phyloP scores from a whole-genome alignment of 2,329 filamentous ascomycete genomes.

The Exserohilum turcica region DNA sequence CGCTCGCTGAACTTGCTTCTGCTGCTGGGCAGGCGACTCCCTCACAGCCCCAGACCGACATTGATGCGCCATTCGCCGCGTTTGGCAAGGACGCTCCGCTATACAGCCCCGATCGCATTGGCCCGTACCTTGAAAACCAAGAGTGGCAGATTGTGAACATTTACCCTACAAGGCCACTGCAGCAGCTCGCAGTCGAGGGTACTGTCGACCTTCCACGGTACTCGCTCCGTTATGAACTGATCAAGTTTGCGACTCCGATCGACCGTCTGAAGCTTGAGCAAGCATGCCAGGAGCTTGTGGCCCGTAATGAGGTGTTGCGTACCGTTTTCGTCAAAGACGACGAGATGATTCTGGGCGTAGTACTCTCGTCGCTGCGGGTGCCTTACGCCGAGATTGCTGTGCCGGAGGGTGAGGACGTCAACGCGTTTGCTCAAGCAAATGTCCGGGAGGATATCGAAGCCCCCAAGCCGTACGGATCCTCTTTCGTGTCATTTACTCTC shows the following conservation, averaged over 20 bases:
- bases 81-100: constrained; percentile 51
- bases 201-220: constrained; percentile 64
- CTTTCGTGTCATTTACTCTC: constrained; percentile 47
- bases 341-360: constrained; percentile 60
- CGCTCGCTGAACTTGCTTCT: constrained; percentile 44
- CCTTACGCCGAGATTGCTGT: constrained; percentile 50
- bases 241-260: constrained; percentile 62
- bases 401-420: constrained; percentile 55
- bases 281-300: constrained; percentile 62
- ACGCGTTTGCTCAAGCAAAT: constrained; percentile 59
- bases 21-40: constrained; percentile 38
- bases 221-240: constrained; percentile 67
- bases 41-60: constrained; percentile 21
- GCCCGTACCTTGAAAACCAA: constrained; percentile 57
- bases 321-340: constrained; percentile 65
- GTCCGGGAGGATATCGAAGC: constrained; percentile 62
- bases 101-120: constrained; percentile 57
- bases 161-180: constrained; percentile 63
- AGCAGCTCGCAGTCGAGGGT: constrained; percentile 63
- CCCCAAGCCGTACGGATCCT: constrained; percentile 62
- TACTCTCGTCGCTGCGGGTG: constrained; percentile 60
- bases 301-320: constrained; percentile 67
- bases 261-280: constrained; percentile 56
- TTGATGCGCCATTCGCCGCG: constrained; percentile 58
- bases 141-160: constrained; percentile 61